A percentile compares a stretch with the other conserved stretches of the same genome.
phyloP scores from a whole-genome alignment of 805 yeast genomes.

The Barnettozyma siamensis region DNA sequence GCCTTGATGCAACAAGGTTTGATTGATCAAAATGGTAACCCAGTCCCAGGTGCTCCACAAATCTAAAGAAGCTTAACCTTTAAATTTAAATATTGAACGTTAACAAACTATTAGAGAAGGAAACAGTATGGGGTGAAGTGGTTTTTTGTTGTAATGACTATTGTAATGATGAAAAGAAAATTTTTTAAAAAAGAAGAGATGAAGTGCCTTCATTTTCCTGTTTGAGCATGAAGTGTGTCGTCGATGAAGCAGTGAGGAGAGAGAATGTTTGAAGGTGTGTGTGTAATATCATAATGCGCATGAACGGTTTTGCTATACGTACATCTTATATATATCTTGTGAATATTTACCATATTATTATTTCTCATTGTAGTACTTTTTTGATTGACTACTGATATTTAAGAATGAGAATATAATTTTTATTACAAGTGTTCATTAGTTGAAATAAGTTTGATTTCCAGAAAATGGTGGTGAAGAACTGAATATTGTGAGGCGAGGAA shows the following conservation, averaged over 20 bases:
- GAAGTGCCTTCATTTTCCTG: no score
- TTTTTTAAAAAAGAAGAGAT: not conserved
- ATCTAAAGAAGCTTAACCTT: constrained; percentile 26
- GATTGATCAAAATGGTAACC: constrained; percentile 79
- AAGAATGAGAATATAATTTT: not conserved
- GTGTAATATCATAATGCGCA: not conserved
- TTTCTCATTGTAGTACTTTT: no score
- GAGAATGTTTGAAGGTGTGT: not conserved
- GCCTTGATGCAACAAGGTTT: constrained; percentile 88
- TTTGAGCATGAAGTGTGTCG: no score
- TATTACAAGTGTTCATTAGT: not conserved
- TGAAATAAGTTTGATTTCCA: no score
- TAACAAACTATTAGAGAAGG: not conserved
- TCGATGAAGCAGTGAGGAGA: no score
- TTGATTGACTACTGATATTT: no score
- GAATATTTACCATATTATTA: constrained; percentile 3
- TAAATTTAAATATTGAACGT: constrained; percentile 1
- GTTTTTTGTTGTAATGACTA: constrained; percentile 1
- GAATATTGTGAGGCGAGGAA: no score
- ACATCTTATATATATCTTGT: constrained; percentile 3
- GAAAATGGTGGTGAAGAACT: no score
- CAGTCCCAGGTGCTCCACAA: constrained; percentile 74
- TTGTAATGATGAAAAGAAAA: not conserved
- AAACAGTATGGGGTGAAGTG: not conserved
- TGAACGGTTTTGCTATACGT: no score